Base-by-base conservation (phyloP, 768 basidiomycete species). In the Rickenella mellea region DNA sequence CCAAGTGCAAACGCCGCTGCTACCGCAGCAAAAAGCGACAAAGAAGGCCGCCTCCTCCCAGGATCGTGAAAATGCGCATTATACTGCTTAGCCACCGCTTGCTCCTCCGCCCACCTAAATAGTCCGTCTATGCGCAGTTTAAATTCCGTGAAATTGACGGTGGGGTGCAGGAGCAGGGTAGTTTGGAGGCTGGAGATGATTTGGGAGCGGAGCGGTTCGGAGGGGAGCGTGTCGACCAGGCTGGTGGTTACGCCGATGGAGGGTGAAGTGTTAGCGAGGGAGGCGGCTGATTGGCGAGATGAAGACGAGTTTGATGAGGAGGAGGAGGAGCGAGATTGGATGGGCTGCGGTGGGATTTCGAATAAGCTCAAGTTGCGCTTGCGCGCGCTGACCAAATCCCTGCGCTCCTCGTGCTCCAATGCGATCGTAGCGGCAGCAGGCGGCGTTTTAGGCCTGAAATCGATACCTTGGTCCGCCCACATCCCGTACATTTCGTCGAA, bases 11-110 rank as follows among this genome's bases (percentile, higher is more conserved):
- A 44, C 15, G 47, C 49, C 5, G 41, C 50, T 4, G 44, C 30
- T 21, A 52, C 47, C 14, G 45, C 48, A 24, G 51, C 47, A 27
- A 48, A 51, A 41, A 50, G 48, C 19, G 53, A 44, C n/a, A 54
- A 40, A 8, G 43, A 47, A 5, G 53, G 52, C 1, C 31, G 29
- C 20, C 43, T 43, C n/a, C 40, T 14, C 8, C 21, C 14, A 0
- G 47, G 41, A 7, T 31, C 20, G 12, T 30, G 30, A 35, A 51
- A 47, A 27, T 42, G 14, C 19, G 54, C 48, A 44, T 62, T 62
- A 42, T 50, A 53, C 41, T 51, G 55, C 46, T 53, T 56, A 39
- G 31, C 50, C 12, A 43, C 36, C 17, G 41, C 8, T 7, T 51
- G n/a, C n/a, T n/a, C n/a, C n/a, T 36, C 33, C 19, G 33, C 33